Evolutionary conservation across 2,329 filamentous ascomycete genomes (phyloP), one percentile per base, ranked within the genome.

Genomic region (Trichoderma aggressivum): DNA sequence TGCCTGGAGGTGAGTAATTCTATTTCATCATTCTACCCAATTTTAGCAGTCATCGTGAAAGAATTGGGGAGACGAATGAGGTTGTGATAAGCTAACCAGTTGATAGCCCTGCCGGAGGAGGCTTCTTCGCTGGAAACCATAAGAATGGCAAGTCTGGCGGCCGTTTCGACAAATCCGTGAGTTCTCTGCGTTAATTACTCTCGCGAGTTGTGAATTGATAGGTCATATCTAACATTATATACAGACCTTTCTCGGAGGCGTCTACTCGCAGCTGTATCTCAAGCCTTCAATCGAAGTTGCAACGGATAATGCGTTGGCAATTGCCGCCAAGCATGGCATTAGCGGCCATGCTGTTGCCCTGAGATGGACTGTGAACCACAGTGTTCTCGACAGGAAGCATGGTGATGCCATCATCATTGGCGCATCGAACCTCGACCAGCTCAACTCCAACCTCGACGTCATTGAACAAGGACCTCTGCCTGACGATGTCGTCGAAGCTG

Each of bases 301-400:
- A 18, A 65, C 61, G 16, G 69, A 71, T 1, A 50, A 61, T 21
- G 59, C 60, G 3, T 28, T 71, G 53, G 36, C 39, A 14, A 14
- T 66, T 11, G 69, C 69, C 53, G 28, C 10, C 36, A 71, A 71
- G 36, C 36, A 66, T 3, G 60, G 69, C 0, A 60, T 71, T n/a
- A 71, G 87, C 85, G 7, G 90, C 90, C 1, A 82, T 93, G 75
- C 84, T 91, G 67, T 59, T 26, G 67, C 67, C 2, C 30, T 70
- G 43, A 61, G 67, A 71, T 94, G 91, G 91, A 78, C 87, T 34
- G 84, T 86, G 36, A 89, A 93, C 76, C 91, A 94, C 79, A 90
- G 87, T 10, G 79, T 82, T 62, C 77, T 89, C 50, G 59, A 64
- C 6, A 82, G 80, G 64, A 83, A 81, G 66, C 76, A 76, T 32